Evolutionary conservation across 495 filamentous ascomycete species (phyloP).

Genomic region (Thermothielavioides terrestris): DNA sequence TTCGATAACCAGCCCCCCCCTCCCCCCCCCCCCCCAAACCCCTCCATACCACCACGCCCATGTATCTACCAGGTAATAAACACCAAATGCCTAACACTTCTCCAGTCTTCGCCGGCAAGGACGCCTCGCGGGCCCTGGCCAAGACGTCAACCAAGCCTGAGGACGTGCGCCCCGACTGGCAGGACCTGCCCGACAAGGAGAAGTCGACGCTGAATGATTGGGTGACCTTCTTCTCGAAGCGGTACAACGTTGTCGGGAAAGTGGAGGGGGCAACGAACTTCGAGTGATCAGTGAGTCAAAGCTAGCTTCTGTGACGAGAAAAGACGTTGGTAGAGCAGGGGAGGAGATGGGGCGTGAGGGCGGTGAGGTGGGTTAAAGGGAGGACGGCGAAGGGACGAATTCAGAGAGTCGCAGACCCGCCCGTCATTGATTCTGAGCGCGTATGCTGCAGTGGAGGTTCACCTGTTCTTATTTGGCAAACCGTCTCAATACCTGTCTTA

Average conservation of each 20-base stretch:
- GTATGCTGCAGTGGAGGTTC: no score
- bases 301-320: no score
- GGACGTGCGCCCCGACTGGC: conserved; percentile 77
- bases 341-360: background rate
- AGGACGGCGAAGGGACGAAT: no score
- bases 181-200: conserved; percentile 77
- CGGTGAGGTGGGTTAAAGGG: background rate
- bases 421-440: no score
- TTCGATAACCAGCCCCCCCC: background rate
- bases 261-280: conserved; percentile 53
- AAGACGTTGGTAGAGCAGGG: background rate
- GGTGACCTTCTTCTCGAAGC: conserved; percentile 90
- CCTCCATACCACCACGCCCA: no score
- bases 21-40: background rate
- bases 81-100: no score
- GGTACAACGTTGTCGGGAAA: conserved; percentile 86
- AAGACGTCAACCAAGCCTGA: conserved; percentile 78
- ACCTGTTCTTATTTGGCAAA: no score
- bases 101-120: conserved; percentile 88
- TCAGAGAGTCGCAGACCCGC: no score
- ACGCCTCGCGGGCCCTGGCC: conserved; percentile 82
- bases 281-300: conserved; percentile 18
- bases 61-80: no score
- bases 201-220: conserved; percentile 81
- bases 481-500: no score